Evolutionary conservation across 371 early-diverging fungal species (phyloP).

Genomic region (Mortierella sp.): DNA sequence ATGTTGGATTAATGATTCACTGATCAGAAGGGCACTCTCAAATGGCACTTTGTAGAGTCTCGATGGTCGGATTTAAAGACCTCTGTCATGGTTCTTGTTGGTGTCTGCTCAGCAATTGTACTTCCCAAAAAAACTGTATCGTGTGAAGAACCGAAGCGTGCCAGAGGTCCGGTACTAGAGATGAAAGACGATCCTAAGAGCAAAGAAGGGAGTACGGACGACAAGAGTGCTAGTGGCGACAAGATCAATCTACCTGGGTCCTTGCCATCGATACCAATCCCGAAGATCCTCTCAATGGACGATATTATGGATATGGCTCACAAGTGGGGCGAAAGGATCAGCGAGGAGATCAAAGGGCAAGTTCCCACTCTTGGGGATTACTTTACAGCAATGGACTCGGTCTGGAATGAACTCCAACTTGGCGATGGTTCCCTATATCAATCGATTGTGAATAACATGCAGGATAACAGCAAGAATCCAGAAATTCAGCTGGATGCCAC

Average conservation of each 20-base stretch:
- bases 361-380: conserved; percentile 51
- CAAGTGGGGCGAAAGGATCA: conserved; percentile 29
- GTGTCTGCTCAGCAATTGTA: conserved; percentile 29
- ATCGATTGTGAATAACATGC: conserved; percentile 46
- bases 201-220: not conserved
- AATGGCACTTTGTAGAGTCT: conserved; percentile 18
- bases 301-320: conserved; percentile 44
- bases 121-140: conserved; percentile 16
- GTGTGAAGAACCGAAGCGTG: conserved; percentile 25
- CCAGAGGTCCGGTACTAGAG: conserved; percentile 18
- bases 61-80: conserved; percentile 43
- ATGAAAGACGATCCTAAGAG: conserved; percentile 24
- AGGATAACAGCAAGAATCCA: conserved; percentile 47
- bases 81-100: conserved; percentile 19
- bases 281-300: conserved; percentile 37
- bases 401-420: conserved; percentile 42
- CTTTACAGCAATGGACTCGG: conserved; percentile 27
- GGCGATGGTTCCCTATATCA: conserved; percentile 53
- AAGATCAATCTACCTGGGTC: conserved; percentile 47
- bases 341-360: conserved; percentile 49
- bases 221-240: conserved; percentile 1
- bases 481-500: conserved; percentile 50
- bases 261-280: conserved; percentile 39
- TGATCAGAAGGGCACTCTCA: not conserved
- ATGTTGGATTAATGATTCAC: too few species aligned